Evolutionary conservation across 192 early-diverging fungal genomes (phyloP).

Genomic region (Gigaspora rosea): DNA sequence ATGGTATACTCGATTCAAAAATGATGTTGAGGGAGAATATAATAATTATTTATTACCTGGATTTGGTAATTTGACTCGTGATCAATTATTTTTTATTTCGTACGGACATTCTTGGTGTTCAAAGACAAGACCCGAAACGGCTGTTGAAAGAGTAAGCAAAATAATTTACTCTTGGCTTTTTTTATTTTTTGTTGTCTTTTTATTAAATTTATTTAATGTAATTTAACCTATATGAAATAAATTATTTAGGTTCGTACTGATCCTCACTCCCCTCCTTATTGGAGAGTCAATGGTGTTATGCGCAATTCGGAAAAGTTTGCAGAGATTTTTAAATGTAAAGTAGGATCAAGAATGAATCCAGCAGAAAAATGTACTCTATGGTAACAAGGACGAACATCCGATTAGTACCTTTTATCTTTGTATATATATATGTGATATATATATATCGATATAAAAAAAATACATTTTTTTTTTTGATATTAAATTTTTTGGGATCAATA

Average conservation of each 20-base stretch:
- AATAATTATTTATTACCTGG: slow-evolving; percentile 43
- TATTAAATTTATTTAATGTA: background rate
- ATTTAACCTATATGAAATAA: background rate
- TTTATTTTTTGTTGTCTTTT: background rate
- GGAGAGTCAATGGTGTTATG: slow-evolving; percentile 72
- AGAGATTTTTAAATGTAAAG: slow-evolving; percentile 66
- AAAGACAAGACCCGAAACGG: slow-evolving; percentile 42
- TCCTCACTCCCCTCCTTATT: slow-evolving; percentile 63
- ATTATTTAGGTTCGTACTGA: slow-evolving; percentile 55
- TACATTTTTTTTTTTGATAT: too few species aligned
- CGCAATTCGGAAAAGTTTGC: slow-evolving; percentile 68
- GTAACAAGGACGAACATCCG: background rate
- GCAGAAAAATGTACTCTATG: slow-evolving; percentile 48
- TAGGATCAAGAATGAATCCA: slow-evolving; percentile 69
- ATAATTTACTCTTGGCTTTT: background rate
- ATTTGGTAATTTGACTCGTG: slow-evolving; percentile 51
- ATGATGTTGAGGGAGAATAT: slow-evolving; percentile 1
- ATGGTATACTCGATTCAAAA: slow-evolving; percentile 36
- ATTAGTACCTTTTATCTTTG: too few species aligned
- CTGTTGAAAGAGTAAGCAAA: slow-evolving; percentile 48
- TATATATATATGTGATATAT: too few species aligned
- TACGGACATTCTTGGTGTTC: slow-evolving; percentile 74
- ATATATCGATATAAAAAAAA: too few species aligned
- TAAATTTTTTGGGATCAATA: too few species aligned
- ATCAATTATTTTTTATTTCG: slow-evolving; percentile 69